A percentile compares a stretch with the other conserved stretches of the same genome.
Evolutionary conservation across 192 early-diverging fungal genomes (phyloP).

Genomic region (Umbelopsis sp.): DNA sequence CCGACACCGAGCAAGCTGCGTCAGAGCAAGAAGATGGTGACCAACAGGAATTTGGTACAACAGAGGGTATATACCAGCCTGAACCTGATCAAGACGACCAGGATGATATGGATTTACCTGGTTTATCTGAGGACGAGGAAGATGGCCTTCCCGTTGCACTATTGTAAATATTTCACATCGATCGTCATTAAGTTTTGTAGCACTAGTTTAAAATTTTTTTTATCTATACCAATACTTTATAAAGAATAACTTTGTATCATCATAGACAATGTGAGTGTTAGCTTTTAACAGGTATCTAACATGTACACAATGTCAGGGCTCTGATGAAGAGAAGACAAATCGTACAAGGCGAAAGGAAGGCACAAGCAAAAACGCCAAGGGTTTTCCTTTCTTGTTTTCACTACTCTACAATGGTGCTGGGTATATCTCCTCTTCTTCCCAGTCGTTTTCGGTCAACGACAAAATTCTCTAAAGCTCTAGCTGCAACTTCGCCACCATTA

Average conservation of each 20-base stretch:
- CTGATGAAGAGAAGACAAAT: not conserved
- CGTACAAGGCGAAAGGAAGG: not conserved
- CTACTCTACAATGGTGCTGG: slow-evolving; percentile 8
- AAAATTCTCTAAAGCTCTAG: slow-evolving; percentile 37
- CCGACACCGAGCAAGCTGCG: not conserved
- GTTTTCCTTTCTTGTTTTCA: too few species aligned
- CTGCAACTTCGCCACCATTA: slow-evolving; percentile 49
- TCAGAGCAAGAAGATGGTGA: slow-evolving; percentile 8
- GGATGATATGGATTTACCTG: slow-evolving; percentile 12
- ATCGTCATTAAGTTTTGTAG: not conserved
- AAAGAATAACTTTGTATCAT: too few species aligned
- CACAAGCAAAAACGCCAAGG: not conserved
- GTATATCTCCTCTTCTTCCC: slow-evolving; percentile 1
- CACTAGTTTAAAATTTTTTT: too few species aligned
- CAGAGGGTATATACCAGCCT: not conserved
- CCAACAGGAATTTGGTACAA: not conserved
- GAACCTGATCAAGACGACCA: not conserved
- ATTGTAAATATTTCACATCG: not conserved
- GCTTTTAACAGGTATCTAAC: too few species aligned
- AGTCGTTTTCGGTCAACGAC: slow-evolving; percentile 35
- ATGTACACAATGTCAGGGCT: too few species aligned
- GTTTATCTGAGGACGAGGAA: slow-evolving; percentile 7
- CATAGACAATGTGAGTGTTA: too few species aligned
- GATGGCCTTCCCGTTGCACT: slow-evolving; percentile 3
- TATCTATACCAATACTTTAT: too few species aligned